Evolutionary conservation across 176 grass and related monocot genomes (phyloP), one percentile per base, ranked within the genome.

Genomic region (Olyra latifolia): DNA sequence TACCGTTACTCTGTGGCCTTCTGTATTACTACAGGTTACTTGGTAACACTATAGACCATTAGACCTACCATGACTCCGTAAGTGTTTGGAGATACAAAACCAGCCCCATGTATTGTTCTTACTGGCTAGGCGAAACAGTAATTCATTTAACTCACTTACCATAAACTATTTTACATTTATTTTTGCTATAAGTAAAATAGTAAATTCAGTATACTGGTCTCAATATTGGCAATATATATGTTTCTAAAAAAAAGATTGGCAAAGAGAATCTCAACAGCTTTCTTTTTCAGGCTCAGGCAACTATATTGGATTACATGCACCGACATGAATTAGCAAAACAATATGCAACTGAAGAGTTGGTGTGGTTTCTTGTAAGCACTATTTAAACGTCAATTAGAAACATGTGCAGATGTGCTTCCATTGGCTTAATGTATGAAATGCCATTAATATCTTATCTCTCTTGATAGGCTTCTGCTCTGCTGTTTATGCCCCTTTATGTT

Each of bases 281-380:
- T 92, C 16, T 83, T 77, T 91, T 86, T 58, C 84, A 99, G 97
- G 84, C 82, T 70, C 90, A 96, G 82, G 81, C 76, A 81, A 87
- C 84, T 75, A 85, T 99, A 48, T 61, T 78, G 63, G 91, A 96
- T 69, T 82, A 95, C 79, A 83, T 96, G 64, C 87, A 82, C 47
- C 82, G 82, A 71, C 82, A 93, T 76, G 97, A 99, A 70, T 83
- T 90, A 38, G 86, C 83, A 74, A 99, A 93, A 87, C 29, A 83
- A 46, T 84, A 90, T 89, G 97, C 48, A 19, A 93, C 88, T n/a
- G 87, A 89, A 66, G 93, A 96, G 84, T 74, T 96, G 57, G 84
- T 90, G 30, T 99, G 93, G 97, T 99, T 87, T 76, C 71, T 99
- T 91, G 97, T 99, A 90, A 55, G 52, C 66, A 77, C 35, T 14